Conservation (phyloP, 495 filamentous ascomycete species). For the Tuber magnatum region DNA sequence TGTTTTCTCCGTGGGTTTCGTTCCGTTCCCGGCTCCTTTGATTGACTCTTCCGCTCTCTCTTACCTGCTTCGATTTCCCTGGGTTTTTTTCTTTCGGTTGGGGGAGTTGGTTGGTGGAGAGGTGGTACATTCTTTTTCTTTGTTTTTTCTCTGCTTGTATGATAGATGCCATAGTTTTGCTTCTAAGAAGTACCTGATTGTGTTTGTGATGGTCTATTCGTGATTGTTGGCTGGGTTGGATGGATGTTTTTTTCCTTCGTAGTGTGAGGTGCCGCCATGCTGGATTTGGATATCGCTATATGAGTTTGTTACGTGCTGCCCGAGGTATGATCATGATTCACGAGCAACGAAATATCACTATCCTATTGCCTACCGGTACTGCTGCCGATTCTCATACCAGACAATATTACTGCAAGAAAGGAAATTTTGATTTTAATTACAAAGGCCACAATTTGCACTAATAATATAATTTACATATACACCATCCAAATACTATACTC, state of each 20-base stretch:
- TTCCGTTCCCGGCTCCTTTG: slow-evolving; percentile 43
- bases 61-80: background rate
- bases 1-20: slow-evolving; percentile 32
- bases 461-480: background rate
- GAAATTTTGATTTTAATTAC: background rate
- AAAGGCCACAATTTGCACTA: background rate
- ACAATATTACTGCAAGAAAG: background rate
- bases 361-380: background rate
- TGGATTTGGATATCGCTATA: background rate
- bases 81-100: background rate
- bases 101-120: background rate
- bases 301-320: background rate
- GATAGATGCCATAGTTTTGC: background rate
- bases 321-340: no score
- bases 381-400: background rate
- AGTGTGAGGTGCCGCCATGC: background rate
- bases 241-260: background rate
- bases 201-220: background rate
- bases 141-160: background rate
- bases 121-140: background rate
- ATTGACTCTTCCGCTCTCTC: slow-evolving; percentile 36
- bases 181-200: background rate
- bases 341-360: background rate
- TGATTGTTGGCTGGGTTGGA: background rate
- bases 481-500: background rate